Evolutionary conservation across 176 grass and related monocot genomes (phyloP), one percentile per base, ranked within the genome.

Genomic region (Dactylis glomerata): DNA sequence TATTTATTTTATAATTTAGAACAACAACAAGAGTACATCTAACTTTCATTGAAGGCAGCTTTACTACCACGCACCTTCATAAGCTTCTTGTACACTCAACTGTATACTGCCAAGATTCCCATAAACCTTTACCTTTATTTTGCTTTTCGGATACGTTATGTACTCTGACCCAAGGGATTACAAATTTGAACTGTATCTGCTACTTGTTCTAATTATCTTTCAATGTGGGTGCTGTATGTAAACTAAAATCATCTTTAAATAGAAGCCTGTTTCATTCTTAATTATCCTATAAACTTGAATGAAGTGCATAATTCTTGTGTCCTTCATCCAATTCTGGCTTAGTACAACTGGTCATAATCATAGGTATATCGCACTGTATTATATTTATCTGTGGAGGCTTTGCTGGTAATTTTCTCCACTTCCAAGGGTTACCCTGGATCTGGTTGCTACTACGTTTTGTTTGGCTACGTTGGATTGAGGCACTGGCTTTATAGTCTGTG

Each of bases 71-170:
- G 76, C 61, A 32, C 66, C 38, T 14, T 61, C 62, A 33, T 86
- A 71, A 71, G 13, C 72, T 63, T 85, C 78, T 59, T 85, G 38
- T 57, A 69, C 70, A 89, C 87, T 81, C 70, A 57, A 85, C 45
- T 89, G 27, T 76, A 51, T 81, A 68, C 50, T 86, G 67, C 67
- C 32, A 82, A 86, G 72, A 86, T 77, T 89, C 78, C 70, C 40
- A 33, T 51, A 51, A 64, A 71, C 47, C 40, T 82, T 82, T 82
- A 54, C 37, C 71, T 89, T 89, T 85, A 47, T 16, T 85, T 65
- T 22, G 19, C 82, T 68, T 81, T 89, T 76, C 78, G 77, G 52
- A 44, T 89, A 72, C 77, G 52, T 46, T 77, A 52, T 70, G 32
- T 77, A 86, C 22, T 81, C 77, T 38, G 38, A 75, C 64, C 36